Percentiles rank a stretch among this genome's conserved stretches.
Evolutionary conservation across 441 rosid genomes (phyloP).

Genomic region (Eutrema salsugineum): DNA sequence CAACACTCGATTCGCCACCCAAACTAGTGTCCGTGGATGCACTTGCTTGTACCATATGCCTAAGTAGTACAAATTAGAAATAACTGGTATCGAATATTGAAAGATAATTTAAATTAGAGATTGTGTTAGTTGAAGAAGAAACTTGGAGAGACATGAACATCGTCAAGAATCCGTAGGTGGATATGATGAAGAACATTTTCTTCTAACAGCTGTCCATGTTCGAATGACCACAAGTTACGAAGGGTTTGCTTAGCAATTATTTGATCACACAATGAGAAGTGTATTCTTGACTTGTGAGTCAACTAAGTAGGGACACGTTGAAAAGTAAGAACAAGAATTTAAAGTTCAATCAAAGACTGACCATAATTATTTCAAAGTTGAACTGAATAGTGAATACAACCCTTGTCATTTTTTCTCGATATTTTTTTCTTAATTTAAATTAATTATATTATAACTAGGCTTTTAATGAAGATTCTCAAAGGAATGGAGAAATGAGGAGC

Average conservation of each 20-base stretch:
- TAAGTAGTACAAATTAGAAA: not conserved
- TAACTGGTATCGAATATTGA: not conserved
- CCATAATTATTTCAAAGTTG: too few species aligned
- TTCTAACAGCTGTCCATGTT: conserved; percentile 5
- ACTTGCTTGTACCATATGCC: conserved; percentile 7
- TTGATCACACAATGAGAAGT: not conserved
- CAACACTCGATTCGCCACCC: conserved; percentile 5
- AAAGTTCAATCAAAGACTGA: not conserved
- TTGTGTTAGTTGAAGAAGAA: not conserved
- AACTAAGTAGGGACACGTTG: not conserved
- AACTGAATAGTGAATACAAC: too few species aligned
- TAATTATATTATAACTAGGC: too few species aligned
- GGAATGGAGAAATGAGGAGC: too few species aligned
- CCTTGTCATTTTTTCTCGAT: too few species aligned
- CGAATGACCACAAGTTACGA: not conserved
- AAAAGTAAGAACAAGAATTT: not conserved
- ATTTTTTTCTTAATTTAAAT: too few species aligned
- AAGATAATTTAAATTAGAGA: not conserved
- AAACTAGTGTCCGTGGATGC: not conserved
- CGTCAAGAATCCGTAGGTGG: not conserved
- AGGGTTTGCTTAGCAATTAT: not conserved
- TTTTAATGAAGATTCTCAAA: too few species aligned
- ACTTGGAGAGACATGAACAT: not conserved
- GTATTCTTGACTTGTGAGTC: not conserved
- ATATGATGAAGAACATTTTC: not conserved